Evolutionary conservation across 371 early-diverging fungal species (phyloP), one percentile per base, ranked within the genome.

Genomic region (Homolaphlyctis polyrhiza): DNA sequence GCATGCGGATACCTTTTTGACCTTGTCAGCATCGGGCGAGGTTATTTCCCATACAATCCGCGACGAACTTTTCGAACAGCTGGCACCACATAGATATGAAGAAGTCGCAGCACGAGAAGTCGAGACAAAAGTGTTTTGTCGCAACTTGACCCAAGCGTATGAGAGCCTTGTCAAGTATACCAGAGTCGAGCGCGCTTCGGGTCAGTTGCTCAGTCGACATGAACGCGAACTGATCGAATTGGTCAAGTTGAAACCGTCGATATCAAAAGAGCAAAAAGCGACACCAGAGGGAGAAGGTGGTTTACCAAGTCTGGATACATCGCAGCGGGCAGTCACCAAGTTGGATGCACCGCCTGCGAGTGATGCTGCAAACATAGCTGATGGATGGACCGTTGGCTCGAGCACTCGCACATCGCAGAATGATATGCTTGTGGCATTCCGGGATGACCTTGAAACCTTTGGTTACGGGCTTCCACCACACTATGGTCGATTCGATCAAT

Each of bases 401-500:
- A 21, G 27, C 11, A 25, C 6, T 11, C 52, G 25, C 52, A 51
- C 13, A 27, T 13, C 27, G 30, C 30, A 35, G n/a, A 27, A 55
- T 4, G 66, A 76, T 27, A 63, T 64, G 65, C 34, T 69, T 21
- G 61, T 54, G 2, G 57, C 59, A 36, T 65, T 79, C 50, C 58
- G 67, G 35, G 50, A 27, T 8, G 79, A 79, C 34, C 54, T 79
- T 49, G 67, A 65, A 30, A 43, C 14, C 6, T 69, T 32, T 57
- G 57, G 66, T 16, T 71, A 71, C 33, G 64, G 57, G 33, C 47
- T 79, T n/a, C 79, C 79, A n/a, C 79, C 79, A 1, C 29, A 66
- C 1, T 76, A 67, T 66, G 75, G 63, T 1, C 34, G 36, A 1
- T 35, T 58, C 16, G 35, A 43, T 35, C 61, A 66, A 58, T 70